A percentile compares a stretch with the other conserved stretches of the same genome.
Conservation (phyloP, 2,329 filamentous ascomycete genomes). For the Aspergillus pseudoterreus region DNA sequence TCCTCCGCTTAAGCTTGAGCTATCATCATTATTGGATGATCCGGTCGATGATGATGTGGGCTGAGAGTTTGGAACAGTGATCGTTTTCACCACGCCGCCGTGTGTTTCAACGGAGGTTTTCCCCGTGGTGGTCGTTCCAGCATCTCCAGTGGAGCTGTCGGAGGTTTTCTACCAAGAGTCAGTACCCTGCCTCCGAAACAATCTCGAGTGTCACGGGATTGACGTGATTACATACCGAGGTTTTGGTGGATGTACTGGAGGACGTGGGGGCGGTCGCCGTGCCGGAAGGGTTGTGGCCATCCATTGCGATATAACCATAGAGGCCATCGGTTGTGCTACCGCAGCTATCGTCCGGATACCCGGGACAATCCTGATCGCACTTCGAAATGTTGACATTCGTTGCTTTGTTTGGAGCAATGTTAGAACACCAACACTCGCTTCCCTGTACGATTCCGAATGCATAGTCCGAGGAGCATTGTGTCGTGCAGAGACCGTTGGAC, state of each 20-base stretch:
- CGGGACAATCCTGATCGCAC: conserved; percentile 43
- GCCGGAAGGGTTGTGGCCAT: conserved; percentile 28
- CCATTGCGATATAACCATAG: conserved; percentile 42
- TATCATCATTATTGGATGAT: not conserved
- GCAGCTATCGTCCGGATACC: conserved; percentile 46
- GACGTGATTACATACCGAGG: conserved; percentile 22
- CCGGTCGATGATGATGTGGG: conserved; percentile 15
- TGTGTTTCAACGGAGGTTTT: conserved; percentile 18
- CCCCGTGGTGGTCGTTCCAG: conserved; percentile 13
- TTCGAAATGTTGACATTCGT: conserved; percentile 25
- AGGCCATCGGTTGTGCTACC: conserved; percentile 38
- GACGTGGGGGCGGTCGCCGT: conserved; percentile 23
- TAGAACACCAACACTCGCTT: conserved; percentile 49
- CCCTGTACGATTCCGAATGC: conserved; percentile 46
- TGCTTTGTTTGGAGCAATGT: conserved; percentile 39
- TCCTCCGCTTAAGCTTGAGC: conserved; percentile 35
- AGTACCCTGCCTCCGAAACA: not conserved
- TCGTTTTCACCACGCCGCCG: conserved; percentile 25
- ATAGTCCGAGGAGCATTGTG: conserved; percentile 38
- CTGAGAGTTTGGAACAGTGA: conserved; percentile 19
- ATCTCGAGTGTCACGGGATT: not conserved
- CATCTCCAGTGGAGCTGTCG: conserved; percentile 8
- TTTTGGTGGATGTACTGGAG: conserved; percentile 18
- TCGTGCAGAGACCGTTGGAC: conserved; percentile 43
- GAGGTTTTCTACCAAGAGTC: conserved; percentile 5